Percentiles rank a stretch among this genome's conserved stretches.
phyloP scores from a whole-genome alignment of 2,329 filamentous ascomycete genomes.

The Didymella glomerata region DNA sequence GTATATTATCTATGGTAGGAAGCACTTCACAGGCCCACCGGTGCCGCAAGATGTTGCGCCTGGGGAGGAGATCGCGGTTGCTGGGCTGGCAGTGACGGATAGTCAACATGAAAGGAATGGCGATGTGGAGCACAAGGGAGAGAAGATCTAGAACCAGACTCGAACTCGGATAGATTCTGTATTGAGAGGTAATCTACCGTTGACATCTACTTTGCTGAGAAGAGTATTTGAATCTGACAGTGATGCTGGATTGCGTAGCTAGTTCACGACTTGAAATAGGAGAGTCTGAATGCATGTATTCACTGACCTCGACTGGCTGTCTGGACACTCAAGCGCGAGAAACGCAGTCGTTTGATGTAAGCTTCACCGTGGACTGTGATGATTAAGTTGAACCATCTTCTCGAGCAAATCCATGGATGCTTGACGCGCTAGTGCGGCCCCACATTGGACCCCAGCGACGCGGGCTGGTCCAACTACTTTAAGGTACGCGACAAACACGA shows the following conservation, averaged over 20 bases:
- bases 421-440: conserved; percentile 8
- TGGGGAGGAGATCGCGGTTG: conserved; percentile 44
- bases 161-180: not conserved
- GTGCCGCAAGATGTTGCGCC: conserved; percentile 49
- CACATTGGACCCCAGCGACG: conserved; percentile 9
- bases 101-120: conserved; percentile 36
- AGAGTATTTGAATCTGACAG: too few species aligned
- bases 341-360: not conserved
- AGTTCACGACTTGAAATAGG: not conserved
- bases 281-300: not conserved
- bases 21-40: conserved; percentile 50
- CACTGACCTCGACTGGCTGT: not conserved
- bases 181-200: not conserved
- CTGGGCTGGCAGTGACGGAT: conserved; percentile 43
- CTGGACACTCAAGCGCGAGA: not conserved
- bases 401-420: too few species aligned
- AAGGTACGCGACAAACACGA: conserved; percentile 30
- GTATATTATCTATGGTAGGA: conserved; percentile 51
- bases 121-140: conserved; percentile 35
- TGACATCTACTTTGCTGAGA: too few species aligned
- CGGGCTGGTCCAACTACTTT: conserved; percentile 28
- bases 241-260: not conserved
- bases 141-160: conserved; percentile 20
- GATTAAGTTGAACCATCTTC: not conserved
- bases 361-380: not conserved